Evolutionary conservation across 805 yeast species (phyloP), one percentile per base, ranked within the genome.

Genomic region (Metschnikowia rubicola): DNA sequence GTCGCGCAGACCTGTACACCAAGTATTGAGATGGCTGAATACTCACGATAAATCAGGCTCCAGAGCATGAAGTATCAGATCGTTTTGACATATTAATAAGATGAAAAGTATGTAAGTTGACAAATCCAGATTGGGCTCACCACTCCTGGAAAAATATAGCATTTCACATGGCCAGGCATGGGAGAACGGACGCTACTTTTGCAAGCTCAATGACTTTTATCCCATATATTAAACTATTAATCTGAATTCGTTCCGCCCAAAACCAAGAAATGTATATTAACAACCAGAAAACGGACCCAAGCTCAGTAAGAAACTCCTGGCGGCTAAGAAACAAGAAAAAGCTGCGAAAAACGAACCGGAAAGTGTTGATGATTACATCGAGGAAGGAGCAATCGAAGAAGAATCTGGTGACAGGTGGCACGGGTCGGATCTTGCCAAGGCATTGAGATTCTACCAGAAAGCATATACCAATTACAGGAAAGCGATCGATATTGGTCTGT

Each of bases 361-460:
- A 33, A 73, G 81, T 0, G 71, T 77, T 0, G 79, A 77, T 30
- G 88, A 81, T 4, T 74, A 57, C 43, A 68, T 83, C n/a, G 81
- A 78, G 30, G 66, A 66, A 42, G 92, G 82, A 1, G 71, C 82
- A 0, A 68, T 68, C 10, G 81, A 79, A 46, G 92, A 85, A 58
- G 91, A 85, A 48, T 75, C 79, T n/a, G 92, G 88, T 0, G 91
- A 85, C 57, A 62, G 91, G 39, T 86, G 90, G 89, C 60, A 80
- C 6, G 70, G 79, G 1, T 80, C 88, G 0, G 91, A 85, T 55
- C 60, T 83, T 6, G 66, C 85, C 10, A 85, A 86, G 53, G 78
- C 83, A 0, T 61, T 85, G 10, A 61, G 91, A 35, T 84, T 84
- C 53, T 85, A 83, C 59, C 83, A 82, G 53, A 66, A 74, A 42